phyloP scores from a whole-genome alignment of 2,329 filamentous ascomycete species.

The Xylaria sp. region DNA sequence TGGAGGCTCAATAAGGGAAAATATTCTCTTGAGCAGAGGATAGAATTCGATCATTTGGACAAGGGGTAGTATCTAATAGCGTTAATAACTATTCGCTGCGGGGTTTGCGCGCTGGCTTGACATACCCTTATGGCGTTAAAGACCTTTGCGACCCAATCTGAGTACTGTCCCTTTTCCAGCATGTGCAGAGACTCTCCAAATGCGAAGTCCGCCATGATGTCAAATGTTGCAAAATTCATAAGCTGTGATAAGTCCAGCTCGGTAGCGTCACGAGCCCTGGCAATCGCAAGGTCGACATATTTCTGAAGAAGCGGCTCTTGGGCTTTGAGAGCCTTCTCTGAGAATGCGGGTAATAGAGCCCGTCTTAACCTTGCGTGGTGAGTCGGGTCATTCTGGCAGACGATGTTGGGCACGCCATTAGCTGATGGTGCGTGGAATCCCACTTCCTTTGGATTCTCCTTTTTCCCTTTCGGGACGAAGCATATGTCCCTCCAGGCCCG shows the following conservation, averaged over 20 bases:
- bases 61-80: conserved; percentile 37
- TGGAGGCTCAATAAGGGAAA: conserved; percentile 42
- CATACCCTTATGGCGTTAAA: conserved; percentile 33
- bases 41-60: conserved; percentile 45
- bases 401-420: conserved; percentile 29
- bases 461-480: conserved; percentile 19
- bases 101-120: background rate
- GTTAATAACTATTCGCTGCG: background rate
- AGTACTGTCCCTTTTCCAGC: conserved; percentile 34
- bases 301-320: conserved; percentile 36
- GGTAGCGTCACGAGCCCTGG: conserved; percentile 5
- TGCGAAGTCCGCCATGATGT: conserved; percentile 41
- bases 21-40: conserved; percentile 39
- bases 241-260: conserved; percentile 27
- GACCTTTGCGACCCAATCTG: conserved; percentile 37
- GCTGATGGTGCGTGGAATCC: conserved; percentile 25
- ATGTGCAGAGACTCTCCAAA: conserved; percentile 40
- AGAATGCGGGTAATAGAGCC: conserved; percentile 33
- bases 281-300: conserved; percentile 28
- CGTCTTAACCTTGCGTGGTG: conserved; percentile 35
- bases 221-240: conserved; percentile 40
- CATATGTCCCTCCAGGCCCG: conserved; percentile 39
- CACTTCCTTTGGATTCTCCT: conserved; percentile 30
- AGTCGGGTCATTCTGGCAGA: conserved; percentile 22
- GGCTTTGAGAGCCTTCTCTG: conserved; percentile 29